Evolutionary conservation across 805 yeast genomes (phyloP).

Genomic region (Wickerhamomyces subpelliculosus): DNA sequence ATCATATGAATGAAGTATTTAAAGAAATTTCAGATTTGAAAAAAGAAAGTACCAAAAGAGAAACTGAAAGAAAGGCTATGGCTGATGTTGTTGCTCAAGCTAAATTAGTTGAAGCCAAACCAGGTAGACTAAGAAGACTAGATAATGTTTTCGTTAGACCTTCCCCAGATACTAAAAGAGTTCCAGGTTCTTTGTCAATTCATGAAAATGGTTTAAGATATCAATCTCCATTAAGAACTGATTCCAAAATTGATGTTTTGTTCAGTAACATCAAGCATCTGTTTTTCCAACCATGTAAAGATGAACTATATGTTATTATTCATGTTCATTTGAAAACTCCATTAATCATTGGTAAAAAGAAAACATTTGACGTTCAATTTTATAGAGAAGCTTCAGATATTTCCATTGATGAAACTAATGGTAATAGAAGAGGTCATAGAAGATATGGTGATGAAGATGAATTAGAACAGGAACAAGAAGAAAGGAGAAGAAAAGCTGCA

Average conservation of each 20-base stretch:
- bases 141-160: slow-evolving; percentile 92
- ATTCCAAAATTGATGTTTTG: slow-evolving; percentile 80
- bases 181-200: slow-evolving; percentile 82
- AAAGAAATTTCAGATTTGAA: slow-evolving; percentile 88
- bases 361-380: slow-evolving; percentile 91
- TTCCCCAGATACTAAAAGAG: slow-evolving; percentile 93
- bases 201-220: slow-evolving; percentile 96
- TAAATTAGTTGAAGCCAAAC: slow-evolving; percentile 70
- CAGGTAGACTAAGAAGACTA: slow-evolving; percentile 78
- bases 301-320: slow-evolving; percentile 85
- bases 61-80: slow-evolving; percentile 81
- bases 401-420: slow-evolving; percentile 94
- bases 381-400: slow-evolving; percentile 95
- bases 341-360: slow-evolving; percentile 90
- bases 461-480: slow-evolving; percentile 97
- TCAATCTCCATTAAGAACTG: slow-evolving; percentile 77
- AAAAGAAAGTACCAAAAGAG: slow-evolving; percentile 85
- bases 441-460: slow-evolving; percentile 98
- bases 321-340: slow-evolving; percentile 92
- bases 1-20: slow-evolving; percentile 83
- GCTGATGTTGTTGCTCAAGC: slow-evolving; percentile 96
- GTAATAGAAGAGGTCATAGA: slow-evolving; percentile 73
- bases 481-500: slow-evolving; percentile 83
- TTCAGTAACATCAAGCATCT: slow-evolving; percentile 89
- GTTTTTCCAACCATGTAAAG: slow-evolving; percentile 94